Conservation (phyloP, 352 stramenopile genomes). For the Globisporangium ultimum region DNA sequence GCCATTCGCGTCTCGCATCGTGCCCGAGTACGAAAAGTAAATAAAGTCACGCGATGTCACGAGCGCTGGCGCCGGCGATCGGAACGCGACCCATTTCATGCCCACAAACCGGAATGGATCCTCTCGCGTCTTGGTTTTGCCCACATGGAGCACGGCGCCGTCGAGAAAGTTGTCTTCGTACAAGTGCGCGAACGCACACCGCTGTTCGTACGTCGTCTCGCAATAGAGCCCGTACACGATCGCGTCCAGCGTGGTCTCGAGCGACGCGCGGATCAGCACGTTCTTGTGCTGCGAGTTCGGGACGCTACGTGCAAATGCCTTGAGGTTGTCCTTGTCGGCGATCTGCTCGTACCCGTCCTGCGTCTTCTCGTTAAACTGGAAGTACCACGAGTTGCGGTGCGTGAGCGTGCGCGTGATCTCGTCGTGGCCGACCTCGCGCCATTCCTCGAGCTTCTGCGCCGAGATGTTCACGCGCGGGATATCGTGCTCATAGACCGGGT, state of each 20-base stretch:
- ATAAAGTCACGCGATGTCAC: conserved; percentile 39
- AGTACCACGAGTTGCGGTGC: conserved; percentile 31
- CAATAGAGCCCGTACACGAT: conserved; percentile 36
- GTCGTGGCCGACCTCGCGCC: conserved; percentile 22
- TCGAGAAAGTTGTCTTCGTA: conserved; percentile 49
- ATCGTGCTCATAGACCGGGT: conserved; percentile 12
- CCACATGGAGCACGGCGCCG: conserved; percentile 37
- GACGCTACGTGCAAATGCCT: conserved; percentile 25
- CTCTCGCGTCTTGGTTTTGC: conserved; percentile 23
- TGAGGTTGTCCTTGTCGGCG: conserved; percentile 26
- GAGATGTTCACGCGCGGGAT: conserved; percentile 27
- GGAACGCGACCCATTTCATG: conserved; percentile 41
- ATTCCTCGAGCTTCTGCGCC: conserved; percentile 21
- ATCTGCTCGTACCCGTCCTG: conserved; percentile 33
- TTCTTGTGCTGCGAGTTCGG: conserved; percentile 22
- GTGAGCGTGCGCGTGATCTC: conserved; percentile 24
- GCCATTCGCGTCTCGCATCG: conserved; percentile 25
- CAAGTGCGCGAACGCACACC: conserved; percentile 31
- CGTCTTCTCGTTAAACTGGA: conserved; percentile 24
- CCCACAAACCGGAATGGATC: conserved; percentile 48
- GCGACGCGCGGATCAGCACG: conserved; percentile 23
- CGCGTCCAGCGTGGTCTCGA: conserved; percentile 43
- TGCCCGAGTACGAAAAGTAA: conserved; percentile 39
- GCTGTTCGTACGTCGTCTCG: conserved; percentile 33
- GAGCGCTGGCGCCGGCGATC: conserved; percentile 30